Evolutionary conservation across 2,329 filamentous ascomycete genomes (phyloP), one percentile per base, ranked within the genome.

Genomic region (Arachnopeziza araneosa): DNA sequence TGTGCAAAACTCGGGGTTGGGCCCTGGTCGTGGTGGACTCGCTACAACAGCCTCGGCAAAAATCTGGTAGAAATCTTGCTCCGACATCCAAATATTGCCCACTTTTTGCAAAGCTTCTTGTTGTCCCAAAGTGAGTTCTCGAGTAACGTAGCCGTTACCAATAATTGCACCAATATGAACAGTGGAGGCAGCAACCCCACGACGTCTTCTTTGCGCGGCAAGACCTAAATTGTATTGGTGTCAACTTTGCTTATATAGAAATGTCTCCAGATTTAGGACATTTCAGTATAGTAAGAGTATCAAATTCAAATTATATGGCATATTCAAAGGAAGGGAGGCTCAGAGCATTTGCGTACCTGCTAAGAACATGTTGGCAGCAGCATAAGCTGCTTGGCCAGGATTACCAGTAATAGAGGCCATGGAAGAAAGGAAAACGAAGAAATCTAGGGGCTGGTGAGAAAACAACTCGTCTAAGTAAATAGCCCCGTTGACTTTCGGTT

Each of bases 121-220:
- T 22, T 22, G 22, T 22, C 48, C 22, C 19, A 23, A 23, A 4
- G 12, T 52, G 50, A 10, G 60, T 58, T 44, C 12, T 19, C 36
- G 36, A 44, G 10, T 44, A 3, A 79, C 66, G 55, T 72, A 75
- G 0, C 79, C 78, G 2, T 75, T 68, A 6, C 73, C 77, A 2
- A 72, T 69, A 10, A 86, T 76, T 1, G 77, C 76, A 0, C 81
- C 82, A 19, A 86, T 72, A 65, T 85, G 78, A 1, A 87, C 73
- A 0, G 77, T 77, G 0, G 78, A 74, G 24, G 77, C 79, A 2
- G 77, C 72, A 1, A 80, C 69, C 1, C 78, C 78, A 24, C 69
- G 69, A 0, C 68, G 68, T 0, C 72, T 70, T 2, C 79, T 74
- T 61, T 78, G 71, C 24, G 74, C 71, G 2, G 71, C 73, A 26